Base-by-base conservation (phyloP, 768 basidiomycete genomes). In the Lyophyllum atratum region DNA sequence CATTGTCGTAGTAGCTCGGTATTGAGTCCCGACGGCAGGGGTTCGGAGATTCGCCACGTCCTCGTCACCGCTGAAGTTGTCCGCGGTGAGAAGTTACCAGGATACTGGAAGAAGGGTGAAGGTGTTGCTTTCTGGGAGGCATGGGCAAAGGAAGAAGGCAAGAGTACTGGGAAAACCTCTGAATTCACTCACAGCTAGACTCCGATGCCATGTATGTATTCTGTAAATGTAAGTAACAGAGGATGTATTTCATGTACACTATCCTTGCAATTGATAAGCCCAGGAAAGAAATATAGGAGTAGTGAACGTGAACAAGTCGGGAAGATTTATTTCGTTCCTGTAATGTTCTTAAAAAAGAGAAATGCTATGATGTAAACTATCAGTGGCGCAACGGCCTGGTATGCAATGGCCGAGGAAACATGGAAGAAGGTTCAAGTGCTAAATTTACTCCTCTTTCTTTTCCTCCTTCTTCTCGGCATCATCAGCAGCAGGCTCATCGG, bases 81-180 rank as follows among this genome's bases (percentile, higher is more conserved):
- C 8, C 81, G 80, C 44, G 87, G 87, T 0, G 76, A 83, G 52
- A 75, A 76, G 15, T 72, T 81, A 6, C 85, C 92, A 1, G 74
- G 84, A 60, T 95, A 94, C 67, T 97, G 92, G 88, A 77, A 79
- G 37, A 81, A 82, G 60, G 84, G 84, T 2, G 84, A 90, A 54
- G 84, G 71, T 17, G 76, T 84, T 3, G 78, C 78, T 24, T 93
- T 92, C 66, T 92, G 89, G 85, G 81, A 85, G 51, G 85, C 87
- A 19, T 91, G 90, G 88, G 83, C 89, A 25, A 79, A 76, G 37
- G 89, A 89, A 65, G 91, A 93, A 60, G 72, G 69, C 28, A 61
- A 63, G 55, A 40, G 39, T 40, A 19, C 10, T n/a, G 19, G 17
- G 46, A 47, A 47, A 28, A 14, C 14, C 46, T 28, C 19, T 47